Evolutionary conservation across 805 yeast genomes (phyloP).

Genomic region (Yamadazyma tumulicola): DNA sequence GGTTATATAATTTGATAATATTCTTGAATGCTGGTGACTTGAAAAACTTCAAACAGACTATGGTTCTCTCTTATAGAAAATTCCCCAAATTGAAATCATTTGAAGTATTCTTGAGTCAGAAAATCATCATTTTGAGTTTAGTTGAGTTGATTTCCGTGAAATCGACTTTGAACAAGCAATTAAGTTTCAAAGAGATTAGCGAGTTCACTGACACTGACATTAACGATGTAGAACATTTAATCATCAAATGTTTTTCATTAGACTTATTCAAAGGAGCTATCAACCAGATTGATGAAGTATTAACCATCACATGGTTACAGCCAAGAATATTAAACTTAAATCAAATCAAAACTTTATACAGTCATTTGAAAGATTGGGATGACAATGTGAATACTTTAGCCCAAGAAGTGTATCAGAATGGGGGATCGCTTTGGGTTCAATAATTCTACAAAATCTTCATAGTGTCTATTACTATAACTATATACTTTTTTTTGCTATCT

Average conservation of each 20-base stretch:
- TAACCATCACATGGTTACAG: conserved; percentile 90
- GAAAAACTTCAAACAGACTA: conserved; percentile 52
- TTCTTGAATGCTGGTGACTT: conserved; percentile 79
- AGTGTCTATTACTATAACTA: too few relatives aligned
- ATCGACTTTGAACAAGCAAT: conserved; percentile 69
- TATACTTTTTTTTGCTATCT: background rate
- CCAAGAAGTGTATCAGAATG: conserved; percentile 30
- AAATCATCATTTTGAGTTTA: conserved; percentile 87
- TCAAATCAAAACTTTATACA: conserved; percentile 75
- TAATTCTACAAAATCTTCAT: too few relatives aligned
- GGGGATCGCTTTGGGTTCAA: conserved; percentile 44
- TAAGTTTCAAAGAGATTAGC: conserved; percentile 72
- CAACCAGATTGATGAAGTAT: conserved; percentile 77
- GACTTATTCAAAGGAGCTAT: conserved; percentile 85
- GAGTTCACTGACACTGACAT: conserved; percentile 58
- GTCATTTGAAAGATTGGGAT: conserved; percentile 76
- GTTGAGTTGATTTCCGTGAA: conserved; percentile 79
- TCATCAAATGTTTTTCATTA: conserved; percentile 86
- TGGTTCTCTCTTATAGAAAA: conserved; percentile 33
- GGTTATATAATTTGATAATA: conserved; percentile 71
- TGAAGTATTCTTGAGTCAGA: conserved; percentile 74
- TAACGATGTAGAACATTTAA: conserved; percentile 82
- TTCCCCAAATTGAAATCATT: conserved; percentile 56
- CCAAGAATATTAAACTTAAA: conserved; percentile 84
- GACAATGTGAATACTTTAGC: conserved; percentile 63